phyloP scores from a whole-genome alignment of 2,329 filamentous ascomycete genomes.

The Tolypocladium ovalisporum region DNA sequence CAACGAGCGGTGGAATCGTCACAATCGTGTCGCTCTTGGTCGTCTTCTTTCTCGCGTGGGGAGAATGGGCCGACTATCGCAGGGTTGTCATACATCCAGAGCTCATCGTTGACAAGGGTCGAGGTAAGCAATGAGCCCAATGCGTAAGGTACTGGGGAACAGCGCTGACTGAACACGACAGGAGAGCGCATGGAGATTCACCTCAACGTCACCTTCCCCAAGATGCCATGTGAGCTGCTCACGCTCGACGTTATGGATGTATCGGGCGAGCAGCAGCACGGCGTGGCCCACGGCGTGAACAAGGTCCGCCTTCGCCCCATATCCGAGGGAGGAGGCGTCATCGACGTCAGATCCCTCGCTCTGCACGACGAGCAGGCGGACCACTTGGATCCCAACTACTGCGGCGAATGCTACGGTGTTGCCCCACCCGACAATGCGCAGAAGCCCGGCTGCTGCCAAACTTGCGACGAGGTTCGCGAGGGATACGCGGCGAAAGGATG shows the following conservation, averaged over 20 bases:
- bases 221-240: slow-evolving; percentile 85
- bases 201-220: slow-evolving; percentile 91
- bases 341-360: slow-evolving; percentile 58
- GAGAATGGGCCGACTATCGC: slow-evolving; percentile 93
- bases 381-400: slow-evolving; percentile 87
- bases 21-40: slow-evolving; percentile 84
- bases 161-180: slow-evolving; percentile 22
- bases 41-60: slow-evolving; percentile 80
- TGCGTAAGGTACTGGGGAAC: neutral
- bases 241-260: slow-evolving; percentile 99
- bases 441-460: slow-evolving; percentile 92
- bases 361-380: slow-evolving; percentile 55
- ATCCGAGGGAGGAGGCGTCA: slow-evolving; percentile 63
- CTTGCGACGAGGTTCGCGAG: slow-evolving; percentile 91
- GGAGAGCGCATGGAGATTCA: slow-evolving; percentile 99
- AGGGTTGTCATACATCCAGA: slow-evolving; percentile 80
- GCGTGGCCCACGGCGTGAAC: slow-evolving; percentile 82
- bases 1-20: slow-evolving; percentile 88
- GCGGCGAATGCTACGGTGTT: slow-evolving; percentile 87
- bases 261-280: slow-evolving; percentile 90
- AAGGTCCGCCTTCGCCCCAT: slow-evolving; percentile 73
- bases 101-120: slow-evolving; percentile 88
- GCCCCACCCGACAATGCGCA: slow-evolving; percentile 55
- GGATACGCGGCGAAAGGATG: slow-evolving; percentile 84
- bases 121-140: slow-evolving; percentile 50